Evolutionary conservation across 2,329 filamentous ascomycete genomes (phyloP).

Genomic region (Apiospora koreana): DNA sequence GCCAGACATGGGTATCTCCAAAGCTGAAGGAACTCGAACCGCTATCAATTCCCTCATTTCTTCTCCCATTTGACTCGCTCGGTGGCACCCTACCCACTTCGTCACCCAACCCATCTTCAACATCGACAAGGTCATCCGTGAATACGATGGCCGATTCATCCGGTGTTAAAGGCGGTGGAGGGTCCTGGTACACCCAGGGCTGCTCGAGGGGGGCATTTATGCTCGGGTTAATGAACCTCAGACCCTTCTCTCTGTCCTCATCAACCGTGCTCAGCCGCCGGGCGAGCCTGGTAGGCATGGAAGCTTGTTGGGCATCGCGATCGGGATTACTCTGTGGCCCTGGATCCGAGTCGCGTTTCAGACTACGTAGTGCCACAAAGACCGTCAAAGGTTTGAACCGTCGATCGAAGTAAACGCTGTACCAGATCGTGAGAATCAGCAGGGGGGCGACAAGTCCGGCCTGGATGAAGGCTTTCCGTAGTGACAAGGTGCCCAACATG

Average conservation of each 20-base stretch:
- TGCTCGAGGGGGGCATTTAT: conserved; percentile 68
- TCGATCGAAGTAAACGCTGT: conserved; percentile 76
- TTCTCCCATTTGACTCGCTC: not conserved
- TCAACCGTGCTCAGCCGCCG: conserved; percentile 67
- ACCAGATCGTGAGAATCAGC: conserved; percentile 82
- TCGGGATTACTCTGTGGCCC: conserved; percentile 39
- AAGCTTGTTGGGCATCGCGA: conserved; percentile 33
- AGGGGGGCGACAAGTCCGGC: conserved; percentile 76
- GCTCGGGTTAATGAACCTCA: conserved; percentile 76
- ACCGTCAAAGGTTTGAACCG: conserved; percentile 87
- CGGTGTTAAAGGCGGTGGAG: conserved; percentile 40
- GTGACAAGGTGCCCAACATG: conserved; percentile 82
- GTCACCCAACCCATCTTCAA: not conserved
- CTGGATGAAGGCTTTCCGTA: conserved; percentile 71
- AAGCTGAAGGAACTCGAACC: conserved; percentile 32
- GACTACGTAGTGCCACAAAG: conserved; percentile 88
- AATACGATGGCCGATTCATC: not conserved
- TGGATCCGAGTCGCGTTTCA: conserved; percentile 64
- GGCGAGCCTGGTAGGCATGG: conserved; percentile 36
- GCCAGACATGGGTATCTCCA: conserved; percentile 32
- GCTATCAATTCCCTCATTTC: conserved; percentile 22
- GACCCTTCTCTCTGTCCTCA: conserved; percentile 69
- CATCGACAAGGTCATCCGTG: not conserved
- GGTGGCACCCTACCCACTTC: not conserved
- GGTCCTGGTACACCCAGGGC: conserved; percentile 67